Conservation (phyloP, 2,329 filamentous ascomycete genomes). For the Sordariomycetes sp. region DNA sequence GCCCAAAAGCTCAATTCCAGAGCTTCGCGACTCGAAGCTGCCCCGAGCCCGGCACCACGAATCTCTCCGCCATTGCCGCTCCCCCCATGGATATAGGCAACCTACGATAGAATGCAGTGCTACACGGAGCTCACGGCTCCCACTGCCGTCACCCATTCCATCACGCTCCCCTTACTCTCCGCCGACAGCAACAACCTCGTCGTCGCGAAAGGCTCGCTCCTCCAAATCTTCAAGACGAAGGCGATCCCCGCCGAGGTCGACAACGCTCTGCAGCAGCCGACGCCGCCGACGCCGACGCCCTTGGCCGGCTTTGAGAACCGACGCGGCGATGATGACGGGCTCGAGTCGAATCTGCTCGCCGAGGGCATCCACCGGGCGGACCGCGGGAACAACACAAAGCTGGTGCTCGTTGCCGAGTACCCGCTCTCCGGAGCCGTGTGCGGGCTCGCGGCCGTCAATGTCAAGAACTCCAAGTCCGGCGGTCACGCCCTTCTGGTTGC, state of each 20-base stretch:
- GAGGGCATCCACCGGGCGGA: constrained; percentile 54
- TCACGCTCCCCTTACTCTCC: constrained; percentile 68
- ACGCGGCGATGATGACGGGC: constrained; percentile 49
- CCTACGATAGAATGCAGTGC: constrained; percentile 64
- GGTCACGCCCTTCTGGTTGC: constrained; percentile 77
- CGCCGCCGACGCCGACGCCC: constrained; percentile 1
- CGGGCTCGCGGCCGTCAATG: constrained; percentile 69
- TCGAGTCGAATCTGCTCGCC: constrained; percentile 56
- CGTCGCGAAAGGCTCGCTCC: constrained; percentile 82
- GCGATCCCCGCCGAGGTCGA: constrained; percentile 54
- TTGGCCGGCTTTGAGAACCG: constrained; percentile 37
- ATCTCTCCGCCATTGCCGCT: background rate
- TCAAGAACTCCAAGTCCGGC: constrained; percentile 61
- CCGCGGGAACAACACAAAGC: constrained; percentile 58
- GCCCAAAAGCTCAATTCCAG: background rate
- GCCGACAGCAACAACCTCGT: constrained; percentile 72
- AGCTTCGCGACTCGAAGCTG: background rate
- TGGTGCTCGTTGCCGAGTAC: constrained; percentile 79
- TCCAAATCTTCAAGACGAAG: constrained; percentile 80
- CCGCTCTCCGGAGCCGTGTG: constrained; percentile 74
- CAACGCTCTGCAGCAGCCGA: constrained; percentile 24
- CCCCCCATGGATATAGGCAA: constrained; percentile 1
- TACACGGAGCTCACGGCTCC: constrained; percentile 93
- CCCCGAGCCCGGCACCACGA: background rate
- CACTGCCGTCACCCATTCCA: constrained; percentile 83